Evolutionary conservation across 78 protist genomes (phyloP).

Genomic region (Guillardia theta): DNA sequence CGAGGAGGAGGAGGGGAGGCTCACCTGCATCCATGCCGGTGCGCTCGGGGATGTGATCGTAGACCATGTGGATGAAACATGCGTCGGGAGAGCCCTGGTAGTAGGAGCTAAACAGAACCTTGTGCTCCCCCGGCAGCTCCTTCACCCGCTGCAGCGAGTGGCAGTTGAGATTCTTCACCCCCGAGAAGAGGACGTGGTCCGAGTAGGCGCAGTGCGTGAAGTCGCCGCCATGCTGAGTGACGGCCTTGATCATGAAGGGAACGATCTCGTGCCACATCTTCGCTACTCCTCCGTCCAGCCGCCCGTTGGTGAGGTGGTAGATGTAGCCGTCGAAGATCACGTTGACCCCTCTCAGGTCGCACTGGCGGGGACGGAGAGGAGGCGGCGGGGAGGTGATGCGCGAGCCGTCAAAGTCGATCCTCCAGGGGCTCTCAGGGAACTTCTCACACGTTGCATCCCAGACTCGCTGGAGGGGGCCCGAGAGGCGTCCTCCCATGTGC

Average conservation of each 20-base stretch:
- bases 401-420: slow-evolving; percentile 6
- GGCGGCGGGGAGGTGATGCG: not conserved
- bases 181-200: not conserved
- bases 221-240: not conserved
- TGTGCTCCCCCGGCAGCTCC: not conserved
- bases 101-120: not conserved
- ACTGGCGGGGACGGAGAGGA: not conserved
- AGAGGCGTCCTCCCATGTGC: not conserved
- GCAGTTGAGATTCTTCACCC: not conserved
- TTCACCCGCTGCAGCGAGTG: not conserved
- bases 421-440: not conserved
- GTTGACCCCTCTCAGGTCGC: not conserved
- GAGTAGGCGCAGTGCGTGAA: not conserved
- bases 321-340: slow-evolving; percentile 5
- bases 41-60: slow-evolving; percentile 12
- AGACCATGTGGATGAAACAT: not conserved
- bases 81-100: slow-evolving; percentile 7
- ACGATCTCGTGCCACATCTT: not conserved
- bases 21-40: not conserved
- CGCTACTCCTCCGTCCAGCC: not conserved
- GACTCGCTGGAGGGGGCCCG: not conserved
- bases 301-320: not conserved
- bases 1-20: not conserved
- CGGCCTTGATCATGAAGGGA: not conserved
- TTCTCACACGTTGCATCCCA: not conserved